Percentiles rank a stretch among this genome's conserved stretches.
Conservation (phyloP, 352 stramenopile genomes). For the Phytophthora rubi region DNA sequence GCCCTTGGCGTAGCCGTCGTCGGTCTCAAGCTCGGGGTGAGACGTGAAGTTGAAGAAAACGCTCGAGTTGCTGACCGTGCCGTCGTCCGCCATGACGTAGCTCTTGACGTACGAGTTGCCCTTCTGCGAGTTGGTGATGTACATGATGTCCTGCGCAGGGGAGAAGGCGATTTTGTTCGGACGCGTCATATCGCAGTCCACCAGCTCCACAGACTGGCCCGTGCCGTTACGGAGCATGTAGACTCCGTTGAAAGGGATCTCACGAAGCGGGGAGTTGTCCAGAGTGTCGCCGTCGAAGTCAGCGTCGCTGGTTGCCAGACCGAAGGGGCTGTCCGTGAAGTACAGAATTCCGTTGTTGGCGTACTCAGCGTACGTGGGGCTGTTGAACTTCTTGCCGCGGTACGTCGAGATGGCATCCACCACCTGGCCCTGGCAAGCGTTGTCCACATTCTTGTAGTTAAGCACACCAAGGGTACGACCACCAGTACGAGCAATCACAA, state of each 20-base stretch:
- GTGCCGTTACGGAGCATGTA: slow-evolving; percentile 68
- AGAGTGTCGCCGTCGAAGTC: slow-evolving; percentile 72
- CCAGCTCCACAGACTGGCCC: slow-evolving; percentile 53
- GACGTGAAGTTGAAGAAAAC: slow-evolving; percentile 83
- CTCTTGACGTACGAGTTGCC: slow-evolving; percentile 82
- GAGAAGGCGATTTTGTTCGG: slow-evolving; percentile 89
- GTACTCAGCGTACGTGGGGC: slow-evolving; percentile 73
- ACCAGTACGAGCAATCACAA: slow-evolving; percentile 77
- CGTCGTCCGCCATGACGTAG: slow-evolving; percentile 62
- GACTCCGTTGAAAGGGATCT: slow-evolving; percentile 83
- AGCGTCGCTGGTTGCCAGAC: slow-evolving; percentile 57
- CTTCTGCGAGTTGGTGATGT: slow-evolving; percentile 83
- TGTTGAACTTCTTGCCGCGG: slow-evolving; percentile 83
- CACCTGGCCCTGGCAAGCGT: slow-evolving; percentile 70
- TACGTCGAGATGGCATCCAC: slow-evolving; percentile 78
- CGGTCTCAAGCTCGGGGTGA: slow-evolving; percentile 67
- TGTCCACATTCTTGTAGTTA: slow-evolving; percentile 59
- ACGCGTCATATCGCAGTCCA: slow-evolving; percentile 79
- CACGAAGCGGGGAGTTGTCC: slow-evolving; percentile 70
- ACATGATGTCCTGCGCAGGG: slow-evolving; percentile 72
- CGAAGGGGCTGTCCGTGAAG: slow-evolving; percentile 84
- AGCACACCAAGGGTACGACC: slow-evolving; percentile 77
- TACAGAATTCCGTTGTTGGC: slow-evolving; percentile 69
- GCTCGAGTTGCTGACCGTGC: slow-evolving; percentile 55
- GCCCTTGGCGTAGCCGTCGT: slow-evolving; percentile 65